Base-by-base conservation (phyloP, 352 stramenopile genomes). In the Pseudoperonospora humuli region DNA sequence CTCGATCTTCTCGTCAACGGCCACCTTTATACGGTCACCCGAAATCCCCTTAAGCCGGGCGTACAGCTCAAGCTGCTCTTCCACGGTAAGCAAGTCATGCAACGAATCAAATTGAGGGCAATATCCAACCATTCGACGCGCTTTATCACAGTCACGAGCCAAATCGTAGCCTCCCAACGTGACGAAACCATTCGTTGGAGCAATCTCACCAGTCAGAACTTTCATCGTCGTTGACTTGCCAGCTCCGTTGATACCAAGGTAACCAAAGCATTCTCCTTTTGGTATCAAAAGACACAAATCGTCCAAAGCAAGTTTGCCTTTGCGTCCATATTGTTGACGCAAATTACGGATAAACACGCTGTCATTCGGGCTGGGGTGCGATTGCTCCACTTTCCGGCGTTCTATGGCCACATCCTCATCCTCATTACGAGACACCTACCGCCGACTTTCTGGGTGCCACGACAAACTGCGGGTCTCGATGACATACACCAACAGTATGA, bases 41-140 rank as follows among this genome's bases (percentile, higher is more conserved):
- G 68, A 36, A 9, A 94, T 60, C 3, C 85, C 86, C 51, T 96
- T 96, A n/a, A 97, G 62, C 0, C 65, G 55, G 0, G 85, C 85
- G 54, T 94, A 97, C 20, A 98, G 69, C 41, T 77, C 70, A 8
- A 97, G 59, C 31, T 98, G 78, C 48, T 98, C 89, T 23, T 75
- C 54, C 5, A 95, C 94, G 3, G 88, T 98, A 15, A 98, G 63
- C 23, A 96, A 53, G 24, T 95, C 84, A 47, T 98, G 90, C 8
- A 99, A 62, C 7, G 88, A 77, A 54, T 98, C 93, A 38, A 96
- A 95, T 57, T 98, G 93, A 17, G 87, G 90, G 37, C 87, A 97
- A 47, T 96, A 96, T 5, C 86, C 84, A 17, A 97, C 71, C 8
- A 73, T 52, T 9, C 54, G 37, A 6, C 81, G 67, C 8, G 59